These are phyloP conservation scores for Euphorbia celastroides DNA, from an alignment of 441 rosid species.

Conservation along the genomic window DNA sequence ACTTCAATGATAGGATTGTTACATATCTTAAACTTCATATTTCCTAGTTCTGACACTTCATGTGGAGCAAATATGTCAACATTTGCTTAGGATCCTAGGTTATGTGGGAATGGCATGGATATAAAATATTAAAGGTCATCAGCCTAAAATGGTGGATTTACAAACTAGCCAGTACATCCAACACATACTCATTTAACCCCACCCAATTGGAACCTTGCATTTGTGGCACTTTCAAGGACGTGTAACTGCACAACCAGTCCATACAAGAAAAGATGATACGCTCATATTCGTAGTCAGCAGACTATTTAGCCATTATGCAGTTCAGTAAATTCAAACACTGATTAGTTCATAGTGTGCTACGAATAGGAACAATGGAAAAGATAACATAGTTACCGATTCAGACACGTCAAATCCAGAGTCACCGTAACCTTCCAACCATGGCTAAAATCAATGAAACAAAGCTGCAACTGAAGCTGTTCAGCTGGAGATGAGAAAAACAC, in stretches of 20 bases:
- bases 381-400: slow-evolving; percentile 51
- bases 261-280: neutral
- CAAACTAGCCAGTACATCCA: neutral
- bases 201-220: neutral
- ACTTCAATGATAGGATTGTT: neutral
- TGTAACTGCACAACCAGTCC: neutral
- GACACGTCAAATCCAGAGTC: slow-evolving; percentile 58
- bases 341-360: neutral
- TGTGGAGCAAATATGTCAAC: neutral
- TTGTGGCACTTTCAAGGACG: neutral
- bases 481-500: slow-evolving; percentile 30
- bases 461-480: slow-evolving; percentile 66
- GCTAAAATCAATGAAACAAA: slow-evolving; percentile 47
- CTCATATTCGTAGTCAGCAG: neutral
- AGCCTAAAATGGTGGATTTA: neutral
- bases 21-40: neutral
- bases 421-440: slow-evolving; percentile 46
- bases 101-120: neutral
- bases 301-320: neutral
- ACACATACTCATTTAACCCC: neutral
- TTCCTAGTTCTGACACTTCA: neutral
- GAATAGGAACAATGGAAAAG: neutral
- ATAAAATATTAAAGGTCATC: neutral
- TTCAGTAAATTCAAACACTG: neutral
- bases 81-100: neutral